A percentile compares a stretch with the other conserved stretches of the same genome.
Evolutionary conservation across 2,329 filamentous ascomycete genomes (phyloP).

Genomic region (Pseudogymnoascus sp.): DNA sequence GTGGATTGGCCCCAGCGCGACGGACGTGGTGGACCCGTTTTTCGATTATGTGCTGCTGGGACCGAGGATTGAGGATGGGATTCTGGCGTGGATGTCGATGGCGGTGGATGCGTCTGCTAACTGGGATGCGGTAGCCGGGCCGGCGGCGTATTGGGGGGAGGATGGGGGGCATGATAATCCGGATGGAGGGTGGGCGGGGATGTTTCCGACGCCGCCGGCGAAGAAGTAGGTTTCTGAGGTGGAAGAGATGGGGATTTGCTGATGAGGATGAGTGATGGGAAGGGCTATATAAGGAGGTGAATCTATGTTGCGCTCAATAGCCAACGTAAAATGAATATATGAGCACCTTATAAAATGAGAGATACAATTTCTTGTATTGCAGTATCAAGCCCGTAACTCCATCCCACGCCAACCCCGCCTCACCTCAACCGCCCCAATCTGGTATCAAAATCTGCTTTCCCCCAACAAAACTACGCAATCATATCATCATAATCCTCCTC

Average conservation of each 20-base stretch:
- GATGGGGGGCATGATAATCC: slow-evolving; percentile 16
- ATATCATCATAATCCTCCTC: slow-evolving; percentile 45
- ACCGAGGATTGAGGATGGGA: slow-evolving; percentile 38
- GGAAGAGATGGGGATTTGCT: not conserved
- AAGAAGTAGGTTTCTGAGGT: not conserved
- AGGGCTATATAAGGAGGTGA: not conserved
- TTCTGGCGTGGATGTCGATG: slow-evolving; percentile 44
- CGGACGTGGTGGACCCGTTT: slow-evolving; percentile 43
- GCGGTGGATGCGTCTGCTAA: slow-evolving; percentile 35
- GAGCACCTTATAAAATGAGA: not conserved
- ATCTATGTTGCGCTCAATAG: not conserved
- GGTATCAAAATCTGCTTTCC: not conserved
- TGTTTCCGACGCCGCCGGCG: not conserved
- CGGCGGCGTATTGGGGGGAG: slow-evolving; percentile 15
- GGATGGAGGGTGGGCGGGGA: not conserved
- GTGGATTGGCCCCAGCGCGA: slow-evolving; percentile 36
- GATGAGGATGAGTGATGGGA: not conserved
- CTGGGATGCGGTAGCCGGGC: slow-evolving; percentile 15
- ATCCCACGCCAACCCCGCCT: not conserved
- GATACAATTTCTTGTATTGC: not conserved
- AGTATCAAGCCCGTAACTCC: not conserved
- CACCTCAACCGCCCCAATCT: not conserved
- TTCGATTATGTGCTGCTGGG: slow-evolving; percentile 48
- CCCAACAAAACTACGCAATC: slow-evolving; percentile 30
- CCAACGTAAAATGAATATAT: not conserved